These are phyloP conservation scores for Dothidotthia symphoricarpi DNA, from an alignment of 2,329 filamentous ascomycete species.

Conservation along the genomic window DNA sequence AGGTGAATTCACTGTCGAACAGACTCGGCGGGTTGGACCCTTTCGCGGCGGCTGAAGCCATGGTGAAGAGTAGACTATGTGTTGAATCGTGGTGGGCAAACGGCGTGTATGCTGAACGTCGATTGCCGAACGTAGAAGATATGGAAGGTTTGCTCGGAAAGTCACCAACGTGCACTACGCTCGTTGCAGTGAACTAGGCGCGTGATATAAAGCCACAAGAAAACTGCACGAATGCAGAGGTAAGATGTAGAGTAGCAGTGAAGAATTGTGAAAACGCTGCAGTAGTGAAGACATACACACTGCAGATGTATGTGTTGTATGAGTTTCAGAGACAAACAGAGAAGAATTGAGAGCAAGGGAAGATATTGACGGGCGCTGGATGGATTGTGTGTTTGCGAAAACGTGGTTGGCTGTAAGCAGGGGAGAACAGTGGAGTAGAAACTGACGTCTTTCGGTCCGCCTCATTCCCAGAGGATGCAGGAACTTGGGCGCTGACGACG, in stretches of 20 bases:
- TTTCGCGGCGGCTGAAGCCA: conserved; percentile 23
- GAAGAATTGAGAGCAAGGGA: background rate
- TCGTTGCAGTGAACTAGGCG: conserved; percentile 38
- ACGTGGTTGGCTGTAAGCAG: background rate
- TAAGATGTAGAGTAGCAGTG: conserved; percentile 20
- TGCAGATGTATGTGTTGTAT: background rate
- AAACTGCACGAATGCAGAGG: conserved; percentile 18
- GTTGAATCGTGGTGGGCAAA: conserved; percentile 8
- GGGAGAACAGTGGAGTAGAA: background rate
- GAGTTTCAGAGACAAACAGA: background rate
- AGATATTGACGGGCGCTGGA: background rate
- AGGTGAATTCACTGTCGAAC: conserved; percentile 18
- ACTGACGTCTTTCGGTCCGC: no score
- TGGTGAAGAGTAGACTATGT: conserved; percentile 14
- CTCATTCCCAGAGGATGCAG: background rate
- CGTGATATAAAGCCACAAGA: conserved; percentile 31
- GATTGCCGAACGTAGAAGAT: background rate
- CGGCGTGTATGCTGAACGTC: conserved; percentile 2
- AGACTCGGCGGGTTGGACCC: conserved; percentile 19
- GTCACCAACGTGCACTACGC: conserved; percentile 23
- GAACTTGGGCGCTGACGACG: background rate
- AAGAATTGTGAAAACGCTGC: conserved; percentile 15
- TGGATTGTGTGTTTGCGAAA: no score
- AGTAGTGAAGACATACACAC: conserved; percentile 38
- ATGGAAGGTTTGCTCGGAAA: background rate